phyloP scores from a whole-genome alignment of 805 yeast genomes.

The Candida tibetensis region DNA sequence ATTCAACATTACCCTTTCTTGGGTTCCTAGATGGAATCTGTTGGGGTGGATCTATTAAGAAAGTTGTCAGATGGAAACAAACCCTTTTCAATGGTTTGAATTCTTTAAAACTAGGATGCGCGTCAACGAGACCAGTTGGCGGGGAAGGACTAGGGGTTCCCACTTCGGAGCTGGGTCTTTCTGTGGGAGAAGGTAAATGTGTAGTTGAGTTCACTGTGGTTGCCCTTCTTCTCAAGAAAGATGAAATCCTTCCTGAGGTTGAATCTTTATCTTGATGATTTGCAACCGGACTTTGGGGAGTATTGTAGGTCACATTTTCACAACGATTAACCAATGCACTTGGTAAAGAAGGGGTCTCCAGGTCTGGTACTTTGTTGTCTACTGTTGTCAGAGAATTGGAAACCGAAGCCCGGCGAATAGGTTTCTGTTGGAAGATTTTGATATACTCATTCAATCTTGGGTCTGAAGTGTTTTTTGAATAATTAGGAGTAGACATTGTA shows the following conservation, averaged over 20 bases:
- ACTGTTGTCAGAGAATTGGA: constrained; percentile 10
- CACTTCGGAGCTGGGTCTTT: background rate
- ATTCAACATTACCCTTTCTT: constrained; percentile 68
- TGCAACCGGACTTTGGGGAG: background rate
- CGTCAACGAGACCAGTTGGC: background rate
- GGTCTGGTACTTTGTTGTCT: too few species aligned
- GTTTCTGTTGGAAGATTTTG: constrained; percentile 29
- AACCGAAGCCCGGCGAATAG: constrained; percentile 13
- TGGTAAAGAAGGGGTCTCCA: constrained; percentile 9
- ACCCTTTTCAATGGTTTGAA: constrained; percentile 40
- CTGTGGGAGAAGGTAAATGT: background rate
- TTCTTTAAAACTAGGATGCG: constrained; percentile 26
- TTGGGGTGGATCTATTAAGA: constrained; percentile 71
- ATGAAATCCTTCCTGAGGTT: constrained; percentile 19
- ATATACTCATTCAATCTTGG: constrained; percentile 38
- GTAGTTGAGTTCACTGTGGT: constrained; percentile 2
- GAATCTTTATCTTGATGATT: constrained; percentile 1
- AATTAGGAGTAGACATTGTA: constrained; percentile 12
- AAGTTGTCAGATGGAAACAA: constrained; percentile 42
- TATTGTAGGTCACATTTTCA: constrained; percentile 12
- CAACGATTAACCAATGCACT: constrained; percentile 19
- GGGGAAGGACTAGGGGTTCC: constrained; percentile 4
- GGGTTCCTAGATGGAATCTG: constrained; percentile 89
- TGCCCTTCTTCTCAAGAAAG: constrained; percentile 29
- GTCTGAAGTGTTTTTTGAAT: constrained; percentile 14